These are phyloP conservation scores for Ogataea polymorpha DNA, from an alignment of 805 yeast genomes.

Conservation along the genomic window DNA sequence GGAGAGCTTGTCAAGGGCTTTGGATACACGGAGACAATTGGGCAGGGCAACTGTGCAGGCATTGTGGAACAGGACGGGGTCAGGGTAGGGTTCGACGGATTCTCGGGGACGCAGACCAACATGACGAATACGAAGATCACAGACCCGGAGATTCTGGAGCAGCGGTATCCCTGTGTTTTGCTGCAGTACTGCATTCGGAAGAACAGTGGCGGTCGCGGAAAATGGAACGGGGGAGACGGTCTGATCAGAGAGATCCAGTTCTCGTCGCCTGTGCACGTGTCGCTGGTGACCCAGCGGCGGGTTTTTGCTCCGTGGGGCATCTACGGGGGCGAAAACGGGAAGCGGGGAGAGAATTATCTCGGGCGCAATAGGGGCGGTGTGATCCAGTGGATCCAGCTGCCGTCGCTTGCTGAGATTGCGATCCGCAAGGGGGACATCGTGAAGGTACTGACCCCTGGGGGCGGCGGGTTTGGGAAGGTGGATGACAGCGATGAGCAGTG, in stretches of 20 bases:
- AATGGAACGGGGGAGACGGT: constrained; percentile 51
- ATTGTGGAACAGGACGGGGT: constrained; percentile 35
- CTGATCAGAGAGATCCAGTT: constrained; percentile 48
- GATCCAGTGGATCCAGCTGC: constrained; percentile 33
- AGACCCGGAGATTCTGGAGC: constrained; percentile 52
- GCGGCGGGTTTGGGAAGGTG: background rate
- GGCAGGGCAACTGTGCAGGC: constrained; percentile 41
- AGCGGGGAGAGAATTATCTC: background rate
- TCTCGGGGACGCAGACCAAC: constrained; percentile 52
- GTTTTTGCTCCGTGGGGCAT: constrained; percentile 53
- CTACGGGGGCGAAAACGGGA: constrained; percentile 40
- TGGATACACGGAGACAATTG: constrained; percentile 54
- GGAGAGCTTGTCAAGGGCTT: constrained; percentile 34
- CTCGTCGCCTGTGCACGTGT: constrained; percentile 38
- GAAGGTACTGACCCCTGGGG: constrained; percentile 32
- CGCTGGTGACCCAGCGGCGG: constrained; percentile 50
- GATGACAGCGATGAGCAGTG: background rate
- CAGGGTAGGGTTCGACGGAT: constrained; percentile 26
- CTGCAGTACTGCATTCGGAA: constrained; percentile 42
- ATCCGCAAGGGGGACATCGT: constrained; percentile 38
- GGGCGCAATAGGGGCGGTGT: background rate
- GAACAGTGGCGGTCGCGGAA: constrained; percentile 50
- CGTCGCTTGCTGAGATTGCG: constrained; percentile 38
- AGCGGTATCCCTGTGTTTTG: constrained; percentile 48
- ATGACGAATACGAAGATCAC: constrained; percentile 38